A percentile compares a stretch with the other conserved stretches of the same genome.
Conservation (phyloP, 768 basidiomycete genomes). For the Mycena galopus region DNA sequence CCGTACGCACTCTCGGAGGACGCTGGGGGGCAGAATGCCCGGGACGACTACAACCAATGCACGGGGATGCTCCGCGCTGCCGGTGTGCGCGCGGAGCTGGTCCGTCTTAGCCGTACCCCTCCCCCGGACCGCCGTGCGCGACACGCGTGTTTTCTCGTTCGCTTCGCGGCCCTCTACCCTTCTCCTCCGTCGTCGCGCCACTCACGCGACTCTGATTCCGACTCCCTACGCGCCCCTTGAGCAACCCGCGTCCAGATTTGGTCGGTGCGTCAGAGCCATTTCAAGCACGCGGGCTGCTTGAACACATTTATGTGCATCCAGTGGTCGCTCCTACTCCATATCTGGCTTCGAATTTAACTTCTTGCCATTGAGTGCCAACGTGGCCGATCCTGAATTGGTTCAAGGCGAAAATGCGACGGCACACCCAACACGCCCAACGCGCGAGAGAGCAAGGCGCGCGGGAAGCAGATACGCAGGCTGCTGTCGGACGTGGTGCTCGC, state of each 20-base stretch:
- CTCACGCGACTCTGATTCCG: constrained; percentile 70
- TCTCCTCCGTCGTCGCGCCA: constrained; percentile 58
- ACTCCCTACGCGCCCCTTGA: constrained; percentile 74
- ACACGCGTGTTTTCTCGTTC: too few species aligned
- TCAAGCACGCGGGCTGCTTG: not conserved
- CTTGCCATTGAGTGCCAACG: constrained; percentile 80
- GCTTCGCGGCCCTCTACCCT: too few species aligned
- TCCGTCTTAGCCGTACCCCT: too few species aligned
- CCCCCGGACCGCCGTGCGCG: too few species aligned
- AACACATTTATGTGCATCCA: constrained; percentile 19
- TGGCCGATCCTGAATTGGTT: constrained; percentile 75
- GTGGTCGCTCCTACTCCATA: constrained; percentile 75
- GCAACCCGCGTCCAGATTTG: constrained; percentile 45
- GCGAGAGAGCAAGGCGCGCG: not conserved
- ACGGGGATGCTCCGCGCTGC: too few species aligned
- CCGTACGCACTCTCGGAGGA: too few species aligned
- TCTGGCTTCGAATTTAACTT: constrained; percentile 87
- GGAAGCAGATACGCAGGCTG: constrained; percentile 54
- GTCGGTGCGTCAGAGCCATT: constrained; percentile 47
- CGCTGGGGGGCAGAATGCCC: too few species aligned
- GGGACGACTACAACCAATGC: too few species aligned
- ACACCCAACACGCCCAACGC: too few species aligned
- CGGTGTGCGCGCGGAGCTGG: too few species aligned
- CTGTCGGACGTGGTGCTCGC: constrained; percentile 88
- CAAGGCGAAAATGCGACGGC: constrained; percentile 55